A percentile compares a stretch with the other conserved stretches of the same genome.
These are phyloP conservation scores for Phytophthora hibernalis DNA, from an alignment of 352 stramenopile species.

Conservation along the genomic window DNA sequence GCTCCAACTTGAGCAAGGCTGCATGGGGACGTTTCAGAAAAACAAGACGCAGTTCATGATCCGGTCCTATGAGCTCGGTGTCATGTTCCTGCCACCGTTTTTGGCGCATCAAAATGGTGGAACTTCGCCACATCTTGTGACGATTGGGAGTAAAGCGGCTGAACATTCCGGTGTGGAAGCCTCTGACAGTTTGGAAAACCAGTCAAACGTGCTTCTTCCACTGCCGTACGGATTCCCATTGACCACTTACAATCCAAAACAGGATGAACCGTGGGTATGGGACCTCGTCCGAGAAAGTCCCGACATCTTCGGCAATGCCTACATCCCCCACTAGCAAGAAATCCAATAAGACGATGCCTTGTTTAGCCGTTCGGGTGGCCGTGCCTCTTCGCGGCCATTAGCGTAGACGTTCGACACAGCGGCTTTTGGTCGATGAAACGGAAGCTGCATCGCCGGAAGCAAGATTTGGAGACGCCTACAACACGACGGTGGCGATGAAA, in stretches of 20 bases:
- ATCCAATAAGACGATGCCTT: constrained; percentile 6
- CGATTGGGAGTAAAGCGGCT: constrained; percentile 45
- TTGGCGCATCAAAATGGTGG: constrained; percentile 13
- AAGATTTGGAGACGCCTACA: constrained; percentile 14
- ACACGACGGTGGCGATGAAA: constrained; percentile 26
- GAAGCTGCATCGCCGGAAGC: constrained; percentile 1
- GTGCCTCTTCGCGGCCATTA: constrained; percentile 28
- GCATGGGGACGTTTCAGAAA: constrained; percentile 81
- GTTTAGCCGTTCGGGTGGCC: constrained; percentile 12
- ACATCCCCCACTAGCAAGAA: constrained; percentile 52
- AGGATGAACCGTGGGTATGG: constrained; percentile 86
- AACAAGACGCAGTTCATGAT: constrained; percentile 84
- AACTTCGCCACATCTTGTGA: constrained; percentile 30
- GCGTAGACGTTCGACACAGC: constrained; percentile 3
- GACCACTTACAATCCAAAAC: constrained; percentile 69
- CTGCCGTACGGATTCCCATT: constrained; percentile 77
- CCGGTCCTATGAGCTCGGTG: constrained; percentile 81
- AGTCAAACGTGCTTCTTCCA: constrained; percentile 42
- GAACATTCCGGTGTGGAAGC: constrained; percentile 9
- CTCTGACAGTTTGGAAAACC: constrained; percentile 6
- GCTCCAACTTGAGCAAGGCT: constrained; percentile 85
- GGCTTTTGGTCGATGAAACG: constrained; percentile 30
- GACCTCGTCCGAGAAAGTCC: constrained; percentile 70
- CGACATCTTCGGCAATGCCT: constrained; percentile 77
- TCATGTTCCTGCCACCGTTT: constrained; percentile 70